A percentile compares a stretch with the other conserved stretches of the same genome.
These are phyloP conservation scores for Modicella reniformis DNA, from an alignment of 371 early-diverging fungal genomes.

Conservation along the genomic window DNA sequence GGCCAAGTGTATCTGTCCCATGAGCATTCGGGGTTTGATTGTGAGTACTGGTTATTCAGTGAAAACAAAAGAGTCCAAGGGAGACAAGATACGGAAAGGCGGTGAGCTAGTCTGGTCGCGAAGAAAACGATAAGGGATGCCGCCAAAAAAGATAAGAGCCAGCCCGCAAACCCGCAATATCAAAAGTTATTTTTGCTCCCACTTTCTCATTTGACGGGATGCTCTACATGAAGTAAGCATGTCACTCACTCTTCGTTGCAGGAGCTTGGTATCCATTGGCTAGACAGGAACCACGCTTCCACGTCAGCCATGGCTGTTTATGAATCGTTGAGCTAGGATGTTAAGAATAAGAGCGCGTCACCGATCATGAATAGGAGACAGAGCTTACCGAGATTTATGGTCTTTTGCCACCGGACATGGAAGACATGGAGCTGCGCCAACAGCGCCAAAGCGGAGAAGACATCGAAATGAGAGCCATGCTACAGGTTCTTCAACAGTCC, in stretches of 20 bases:
- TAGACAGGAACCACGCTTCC: no score
- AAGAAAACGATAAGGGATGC: constrained; percentile 6
- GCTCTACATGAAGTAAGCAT: constrained; percentile 6
- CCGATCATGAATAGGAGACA: no score
- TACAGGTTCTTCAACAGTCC: constrained; percentile 15
- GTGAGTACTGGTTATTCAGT: background rate
- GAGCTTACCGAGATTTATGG: no score
- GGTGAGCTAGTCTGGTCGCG: background rate
- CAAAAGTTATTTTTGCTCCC: constrained; percentile 5
- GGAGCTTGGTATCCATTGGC: no score
- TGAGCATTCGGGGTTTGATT: background rate
- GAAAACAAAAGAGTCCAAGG: background rate
- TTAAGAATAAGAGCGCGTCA: no score
- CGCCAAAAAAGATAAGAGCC: constrained; percentile 7
- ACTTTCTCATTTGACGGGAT: background rate
- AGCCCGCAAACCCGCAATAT: constrained; percentile 6
- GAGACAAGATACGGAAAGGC: background rate
- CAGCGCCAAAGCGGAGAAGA: no score
- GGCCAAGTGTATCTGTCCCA: no score
- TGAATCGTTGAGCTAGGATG: no score
- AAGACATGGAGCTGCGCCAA: background rate
- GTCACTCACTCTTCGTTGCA: background rate
- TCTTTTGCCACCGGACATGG: no score
- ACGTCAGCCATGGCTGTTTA: background rate
- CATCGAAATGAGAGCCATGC: background rate